Percentiles rank a stretch among this genome's conserved stretches.
These are phyloP conservation scores for Cyberlindnera euphorbiiphila DNA, from an alignment of 805 yeast genomes.

Conservation along the genomic window DNA sequence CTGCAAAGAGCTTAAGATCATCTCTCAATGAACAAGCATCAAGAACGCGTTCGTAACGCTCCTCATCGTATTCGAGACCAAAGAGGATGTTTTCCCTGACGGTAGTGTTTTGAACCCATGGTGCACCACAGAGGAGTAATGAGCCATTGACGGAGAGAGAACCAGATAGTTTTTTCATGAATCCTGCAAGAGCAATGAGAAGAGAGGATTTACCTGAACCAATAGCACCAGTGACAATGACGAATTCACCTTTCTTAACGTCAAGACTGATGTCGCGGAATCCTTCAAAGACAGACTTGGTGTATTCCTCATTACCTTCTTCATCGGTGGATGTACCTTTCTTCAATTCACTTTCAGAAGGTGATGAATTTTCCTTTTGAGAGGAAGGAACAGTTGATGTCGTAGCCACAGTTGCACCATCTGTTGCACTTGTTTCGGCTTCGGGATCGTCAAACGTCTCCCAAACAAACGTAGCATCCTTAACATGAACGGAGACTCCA, in stretches of 20 bases:
- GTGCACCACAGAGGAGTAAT: conserved; percentile 45
- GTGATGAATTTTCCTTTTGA: conserved; percentile 15
- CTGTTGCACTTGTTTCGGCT: conserved; percentile 29
- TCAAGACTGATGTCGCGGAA: conserved; percentile 19
- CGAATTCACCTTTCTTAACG: conserved; percentile 57
- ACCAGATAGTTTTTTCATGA: conserved; percentile 57
- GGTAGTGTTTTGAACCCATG: conserved; percentile 78
- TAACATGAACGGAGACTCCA: conserved; percentile 44
- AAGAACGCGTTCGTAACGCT: conserved; percentile 47
- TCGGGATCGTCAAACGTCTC: conserved; percentile 40
- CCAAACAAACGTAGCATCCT: conserved; percentile 65
- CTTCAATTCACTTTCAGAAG: conserved; percentile 11
- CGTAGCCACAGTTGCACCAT: neutral
- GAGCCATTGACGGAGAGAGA: conserved; percentile 44
- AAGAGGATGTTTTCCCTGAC: conserved; percentile 63
- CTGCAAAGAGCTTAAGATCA: conserved; percentile 58
- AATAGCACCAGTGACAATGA: conserved; percentile 72
- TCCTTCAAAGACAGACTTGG: conserved; percentile 13
- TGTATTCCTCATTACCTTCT: conserved; percentile 8
- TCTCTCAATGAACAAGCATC: conserved; percentile 55
- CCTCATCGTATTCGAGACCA: conserved; percentile 48
- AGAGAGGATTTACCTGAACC: conserved; percentile 78
- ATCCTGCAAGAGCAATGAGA: conserved; percentile 61
- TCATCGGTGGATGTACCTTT: conserved; percentile 15
- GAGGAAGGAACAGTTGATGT: neutral